Evolutionary conservation across 257 asterid species (phyloP).

Genomic region (Ballota nigra): DNA sequence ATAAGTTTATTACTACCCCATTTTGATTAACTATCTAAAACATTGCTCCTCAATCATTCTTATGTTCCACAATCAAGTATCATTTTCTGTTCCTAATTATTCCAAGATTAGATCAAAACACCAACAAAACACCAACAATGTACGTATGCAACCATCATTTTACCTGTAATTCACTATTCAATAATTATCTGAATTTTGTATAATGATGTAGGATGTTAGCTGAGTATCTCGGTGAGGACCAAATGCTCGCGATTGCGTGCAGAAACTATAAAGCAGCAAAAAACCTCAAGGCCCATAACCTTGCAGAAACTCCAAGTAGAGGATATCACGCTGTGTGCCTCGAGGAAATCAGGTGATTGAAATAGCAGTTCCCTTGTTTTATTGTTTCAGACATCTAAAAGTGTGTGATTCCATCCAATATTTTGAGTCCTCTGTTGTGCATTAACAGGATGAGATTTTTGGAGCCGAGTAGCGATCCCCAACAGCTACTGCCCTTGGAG

Average conservation of each 20-base stretch:
- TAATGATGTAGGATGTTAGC: slow-evolving; percentile 48
- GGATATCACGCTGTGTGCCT: slow-evolving; percentile 44
- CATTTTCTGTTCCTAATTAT: too few relatives aligned
- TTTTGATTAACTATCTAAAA: too few relatives aligned
- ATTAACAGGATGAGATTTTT: slow-evolving; percentile 36
- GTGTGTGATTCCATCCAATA: not conserved
- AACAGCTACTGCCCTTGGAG: slow-evolving; percentile 33
- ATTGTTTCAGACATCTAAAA: not conserved
- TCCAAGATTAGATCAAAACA: too few relatives aligned
- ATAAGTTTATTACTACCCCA: too few relatives aligned
- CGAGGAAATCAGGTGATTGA: slow-evolving; percentile 52
- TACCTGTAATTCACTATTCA: too few relatives aligned
- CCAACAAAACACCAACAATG: too few relatives aligned
- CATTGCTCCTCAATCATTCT: too few relatives aligned
- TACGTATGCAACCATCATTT: too few relatives aligned
- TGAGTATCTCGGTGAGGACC: slow-evolving; percentile 56
- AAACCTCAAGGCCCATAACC: slow-evolving; percentile 29
- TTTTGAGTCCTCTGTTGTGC: not conserved
- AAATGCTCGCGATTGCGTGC: slow-evolving; percentile 70
- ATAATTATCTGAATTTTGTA: not conserved
- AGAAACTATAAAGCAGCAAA: slow-evolving; percentile 36
- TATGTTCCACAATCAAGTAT: too few relatives aligned
- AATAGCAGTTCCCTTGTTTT: not conserved
- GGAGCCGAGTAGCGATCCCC: slow-evolving; percentile 26
- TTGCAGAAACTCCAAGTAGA: slow-evolving; percentile 32